Evolutionary conservation across 2,329 filamentous ascomycete species (phyloP).

Genomic region (Cercospora sesami): DNA sequence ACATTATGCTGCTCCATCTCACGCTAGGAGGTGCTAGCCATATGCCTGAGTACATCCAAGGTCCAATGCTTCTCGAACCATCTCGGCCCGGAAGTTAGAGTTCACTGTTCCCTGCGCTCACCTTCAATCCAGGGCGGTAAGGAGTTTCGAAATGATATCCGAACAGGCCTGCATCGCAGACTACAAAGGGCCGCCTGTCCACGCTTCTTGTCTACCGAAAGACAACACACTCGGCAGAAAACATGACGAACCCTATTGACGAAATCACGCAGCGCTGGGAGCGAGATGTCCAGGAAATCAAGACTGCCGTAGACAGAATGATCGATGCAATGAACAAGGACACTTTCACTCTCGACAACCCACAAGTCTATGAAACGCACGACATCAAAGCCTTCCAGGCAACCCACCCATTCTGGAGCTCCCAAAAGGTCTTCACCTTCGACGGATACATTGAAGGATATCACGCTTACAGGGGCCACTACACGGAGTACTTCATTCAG

Average conservation of each 20-base stretch:
- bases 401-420: not conserved
- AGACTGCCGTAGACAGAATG: not conserved
- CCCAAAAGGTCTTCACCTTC: not conserved
- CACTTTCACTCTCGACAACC: slow-evolving; percentile 10
- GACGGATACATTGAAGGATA: slow-evolving; percentile 3
- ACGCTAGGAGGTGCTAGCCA: not conserved
- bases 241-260: not conserved
- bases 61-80: not conserved
- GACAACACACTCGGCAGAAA: not conserved
- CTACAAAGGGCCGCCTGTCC: not conserved
- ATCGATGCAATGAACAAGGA: slow-evolving; percentile 8
- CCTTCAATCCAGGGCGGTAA: not conserved
- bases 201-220: not conserved
- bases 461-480: not conserved
- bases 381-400: not conserved
- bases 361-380: slow-evolving; percentile 4
- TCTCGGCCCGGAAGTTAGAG: not conserved
- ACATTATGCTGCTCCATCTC: not conserved
- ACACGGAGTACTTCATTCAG: not conserved
- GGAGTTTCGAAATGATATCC: not conserved
- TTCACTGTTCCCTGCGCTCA: not conserved
- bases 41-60: not conserved
- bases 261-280: slow-evolving; percentile 3
- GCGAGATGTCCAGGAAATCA: not conserved
- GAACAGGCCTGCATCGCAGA: not conserved